Base-by-base conservation (phyloP, 352 stramenopile genomes). In the Phytophthora idaei region DNA sequence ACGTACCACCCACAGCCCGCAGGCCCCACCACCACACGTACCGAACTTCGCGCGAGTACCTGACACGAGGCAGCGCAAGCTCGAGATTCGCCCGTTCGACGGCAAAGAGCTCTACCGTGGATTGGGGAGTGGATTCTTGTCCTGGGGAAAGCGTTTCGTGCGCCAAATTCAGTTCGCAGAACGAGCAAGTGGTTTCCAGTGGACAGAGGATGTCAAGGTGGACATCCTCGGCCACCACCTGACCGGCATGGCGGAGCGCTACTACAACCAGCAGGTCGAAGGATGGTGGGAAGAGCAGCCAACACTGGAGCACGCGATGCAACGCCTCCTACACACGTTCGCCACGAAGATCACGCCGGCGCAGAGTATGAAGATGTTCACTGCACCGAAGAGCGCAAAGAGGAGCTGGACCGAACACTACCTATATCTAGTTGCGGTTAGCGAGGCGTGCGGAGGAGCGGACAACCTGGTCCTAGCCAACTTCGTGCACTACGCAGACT, bases 291-390 rank as follows among this genome's bases (percentile, higher is more conserved):
- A 14, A 0, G 46, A 71, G 2, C 5, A 17, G 21, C 39, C 42
- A 4, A 70, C 67, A 2, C 41, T 70, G 12, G 28, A 67, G 5
- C 42, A 70, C 46, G 32, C 21, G 2, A 75, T 71, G 61, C 36
- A 62, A n/a, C 34, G 50, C 0, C 0, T 67, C 32, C 37, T 67
- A 5, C 42, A 71, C 12, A 59, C 50, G 1, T 71, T 67, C 28
- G 17, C 15, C 5, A 67, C 55, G 0, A 71, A 50, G 21, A 75
- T 72, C 17, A 75, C 61, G 0, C 34, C 62, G 14, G 29, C 42
- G 21, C 57, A 71, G 11, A 46, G 25, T 2, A 75, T 71, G 55
- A 61, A 61, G 28, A 37, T 71, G 2, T 75, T 75, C 37, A 75
- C 68, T 0, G 37, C 34, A 0, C 14, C 5, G 2, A 71, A 65